Conservation (phyloP, 768 basidiomycete genomes). For the Cubamyces lactineus region DNA sequence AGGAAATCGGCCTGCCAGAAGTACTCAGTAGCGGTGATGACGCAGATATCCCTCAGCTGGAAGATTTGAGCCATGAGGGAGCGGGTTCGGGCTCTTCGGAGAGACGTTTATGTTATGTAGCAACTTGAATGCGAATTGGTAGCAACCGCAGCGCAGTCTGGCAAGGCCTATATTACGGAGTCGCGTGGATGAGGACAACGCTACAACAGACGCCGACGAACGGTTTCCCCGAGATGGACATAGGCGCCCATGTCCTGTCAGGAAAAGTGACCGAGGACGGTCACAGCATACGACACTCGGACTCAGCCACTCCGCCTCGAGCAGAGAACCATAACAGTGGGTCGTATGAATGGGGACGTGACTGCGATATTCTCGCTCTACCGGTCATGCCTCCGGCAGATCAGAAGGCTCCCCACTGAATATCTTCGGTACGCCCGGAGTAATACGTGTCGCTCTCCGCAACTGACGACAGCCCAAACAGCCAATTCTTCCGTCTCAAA, state of each 20-base stretch:
- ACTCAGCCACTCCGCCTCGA: conserved; percentile 2
- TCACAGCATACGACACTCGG: background rate
- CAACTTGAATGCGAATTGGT: background rate
- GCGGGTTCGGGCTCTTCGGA: conserved; percentile 1
- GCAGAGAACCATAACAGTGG: background rate
- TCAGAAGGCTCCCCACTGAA: conserved; percentile 45
- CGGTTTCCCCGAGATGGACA: conserved; percentile 8
- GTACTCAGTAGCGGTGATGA: too few species aligned
- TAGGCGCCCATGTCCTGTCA: conserved; percentile 9
- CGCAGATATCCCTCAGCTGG: too few species aligned
- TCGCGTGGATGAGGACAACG: background rate
- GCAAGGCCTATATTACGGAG: background rate
- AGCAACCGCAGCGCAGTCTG: background rate
- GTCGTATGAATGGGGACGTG: conserved; percentile 21
- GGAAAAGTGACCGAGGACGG: background rate
- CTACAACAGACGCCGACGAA: background rate
- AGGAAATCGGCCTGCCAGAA: too few species aligned
- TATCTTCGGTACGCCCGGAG: conserved; percentile 46
- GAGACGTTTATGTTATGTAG: background rate
- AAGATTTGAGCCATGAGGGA: background rate
- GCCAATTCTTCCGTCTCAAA: conserved; percentile 68
- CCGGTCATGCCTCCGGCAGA: conserved; percentile 45
- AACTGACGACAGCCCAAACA: conserved; percentile 33
- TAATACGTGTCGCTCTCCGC: conserved; percentile 9
- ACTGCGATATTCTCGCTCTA: conserved; percentile 39